Base-by-base conservation (phyloP, 805 yeast genomes). In the Starmerella vaccinii region DNA sequence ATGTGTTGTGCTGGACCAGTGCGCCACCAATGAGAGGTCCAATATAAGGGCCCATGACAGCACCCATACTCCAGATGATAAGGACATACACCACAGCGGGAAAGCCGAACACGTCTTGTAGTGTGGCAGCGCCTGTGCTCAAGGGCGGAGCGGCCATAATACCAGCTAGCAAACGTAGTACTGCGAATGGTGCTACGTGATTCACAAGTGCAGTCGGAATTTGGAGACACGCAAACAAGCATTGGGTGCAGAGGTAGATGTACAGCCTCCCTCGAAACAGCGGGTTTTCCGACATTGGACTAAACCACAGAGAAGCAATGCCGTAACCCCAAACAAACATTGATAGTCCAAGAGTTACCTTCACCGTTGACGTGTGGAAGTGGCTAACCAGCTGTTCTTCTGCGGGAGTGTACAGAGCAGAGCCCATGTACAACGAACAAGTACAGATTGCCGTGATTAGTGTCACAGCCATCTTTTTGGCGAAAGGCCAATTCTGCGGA, bases 281-380 rank as follows among this genome's bases (percentile, higher is more conserved):
- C 8, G 62, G 60, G 51, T 72, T 51, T 61, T 80, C 84, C 6
- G 79, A 71, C 59, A 79, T 59, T 3, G 84, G 82, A 0, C 79
- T 71, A 41, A 76, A 73, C 7, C 77, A 55, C 65, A 78, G 65
- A 1, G 81, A 80, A 2, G 81, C 81, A 23, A 77, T 38, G 39
- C 81, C 85, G 59, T 78, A 78, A 6, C 82, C 84, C 40, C 77
- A 58, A 5, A 79, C 81, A 56, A 74, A 80, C 44, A 77, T 48
- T 0, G 81, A 64, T 50, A 80, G 64, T 1, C 81, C 80, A 32
- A 80, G 63, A 2, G 74, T 65, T 0, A 79, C 76, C 16, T 68
- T 67, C 2, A 69, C 70, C 29, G 65, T 63, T 7, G 72, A 61
- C 9, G 73, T 67, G 15, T 63, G 52, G 58, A 77, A 75, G 15